Evolutionary conservation across 176 grass and related monocot genomes (phyloP), one percentile per base, ranked within the genome.

Genomic region (Poa pratensis): DNA sequence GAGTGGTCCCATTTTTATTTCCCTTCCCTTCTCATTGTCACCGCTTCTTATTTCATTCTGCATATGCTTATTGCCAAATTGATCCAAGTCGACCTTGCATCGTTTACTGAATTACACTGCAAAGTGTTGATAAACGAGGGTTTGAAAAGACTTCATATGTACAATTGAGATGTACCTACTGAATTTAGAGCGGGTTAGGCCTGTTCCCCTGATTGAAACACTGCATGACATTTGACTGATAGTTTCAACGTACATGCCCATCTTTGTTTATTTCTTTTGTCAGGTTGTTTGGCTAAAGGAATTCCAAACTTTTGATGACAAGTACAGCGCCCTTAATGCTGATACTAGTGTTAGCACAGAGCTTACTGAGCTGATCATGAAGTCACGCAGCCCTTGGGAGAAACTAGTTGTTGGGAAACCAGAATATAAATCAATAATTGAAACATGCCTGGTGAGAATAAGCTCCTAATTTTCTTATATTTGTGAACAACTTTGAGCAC

Each of bases 211-310:
- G 20, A 24, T 72, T 46, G 22, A 72, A 72, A 45, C 9, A 39
- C 24, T 24, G n/a, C n/a, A 48, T 48, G n/a, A 3, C 46, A 24
- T 46, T 72, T 72, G 42, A 16, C 46, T 73, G 46, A 48, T 26
- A 16, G 13, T 73, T 14, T 26, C 42, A 48, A 73, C 42, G 11
- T 22, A 10, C 18, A 5, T 37, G 35, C 35, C 10, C 20, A 70
- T 45, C 39, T 23, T 46, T 46, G 40, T 8, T 71, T 46, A 22
- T 23, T 43, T 46, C 68, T 72, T 24, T 46, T 43, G 23, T 46
- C n/a, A 72, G 40, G 5, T 24, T 72, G 69, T 45, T 45, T 72
- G 69, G 69, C 40, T 72, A n/a, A 72, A 72, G 69, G 69, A 72
- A 24, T 72, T 72, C 42, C 40, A 46, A 72, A 72, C 39, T 72